Percentiles rank a stretch among this genome's conserved stretches.
Evolutionary conservation across 108 stramenopile species (phyloP).

Genomic region (Pelagomonas calceolata): DNA sequence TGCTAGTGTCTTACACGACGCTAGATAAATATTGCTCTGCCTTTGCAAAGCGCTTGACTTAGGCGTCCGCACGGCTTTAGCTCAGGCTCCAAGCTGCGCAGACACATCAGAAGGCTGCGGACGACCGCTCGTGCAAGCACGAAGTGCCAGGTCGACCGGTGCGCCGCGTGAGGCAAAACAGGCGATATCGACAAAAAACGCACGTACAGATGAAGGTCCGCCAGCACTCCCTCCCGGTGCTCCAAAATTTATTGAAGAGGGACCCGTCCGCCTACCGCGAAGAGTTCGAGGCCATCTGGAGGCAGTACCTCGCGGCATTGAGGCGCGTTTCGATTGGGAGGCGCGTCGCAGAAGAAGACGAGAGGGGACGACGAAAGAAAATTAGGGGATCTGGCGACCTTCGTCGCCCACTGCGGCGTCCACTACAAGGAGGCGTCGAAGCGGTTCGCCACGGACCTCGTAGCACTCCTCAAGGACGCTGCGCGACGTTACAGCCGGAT

Average conservation of each 20-base stretch:
- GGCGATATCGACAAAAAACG: too few relatives aligned
- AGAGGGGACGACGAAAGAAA: conserved; percentile 49
- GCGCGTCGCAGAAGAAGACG: too few relatives aligned
- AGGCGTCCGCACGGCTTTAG: too few relatives aligned
- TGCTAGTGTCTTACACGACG: too few relatives aligned
- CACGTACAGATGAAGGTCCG: conserved; percentile 4
- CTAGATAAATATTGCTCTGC: too few relatives aligned
- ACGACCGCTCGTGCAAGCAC: too few relatives aligned
- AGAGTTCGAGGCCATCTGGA: conserved; percentile 73
- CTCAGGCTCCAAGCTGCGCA: too few relatives aligned
- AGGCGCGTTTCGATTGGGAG: too few relatives aligned
- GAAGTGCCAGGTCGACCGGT: too few relatives aligned
- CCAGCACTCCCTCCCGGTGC: conserved; percentile 44
- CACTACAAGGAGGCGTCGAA: conserved; percentile 56
- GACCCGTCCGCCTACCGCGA: conserved; percentile 81
- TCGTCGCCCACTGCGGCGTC: conserved; percentile 16
- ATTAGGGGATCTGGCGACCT: background rate
- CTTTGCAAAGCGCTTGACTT: too few relatives aligned
- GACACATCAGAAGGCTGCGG: too few relatives aligned
- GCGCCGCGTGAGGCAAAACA: too few relatives aligned
- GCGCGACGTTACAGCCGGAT: conserved; percentile 54
- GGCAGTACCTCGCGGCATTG: conserved; percentile 28
- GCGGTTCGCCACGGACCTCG: conserved; percentile 58
- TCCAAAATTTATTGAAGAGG: conserved; percentile 93
- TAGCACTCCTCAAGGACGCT: conserved; percentile 57